Evolutionary conservation across 768 basidiomycete species (phyloP).

Genomic region (Boletellus ananiceps): DNA sequence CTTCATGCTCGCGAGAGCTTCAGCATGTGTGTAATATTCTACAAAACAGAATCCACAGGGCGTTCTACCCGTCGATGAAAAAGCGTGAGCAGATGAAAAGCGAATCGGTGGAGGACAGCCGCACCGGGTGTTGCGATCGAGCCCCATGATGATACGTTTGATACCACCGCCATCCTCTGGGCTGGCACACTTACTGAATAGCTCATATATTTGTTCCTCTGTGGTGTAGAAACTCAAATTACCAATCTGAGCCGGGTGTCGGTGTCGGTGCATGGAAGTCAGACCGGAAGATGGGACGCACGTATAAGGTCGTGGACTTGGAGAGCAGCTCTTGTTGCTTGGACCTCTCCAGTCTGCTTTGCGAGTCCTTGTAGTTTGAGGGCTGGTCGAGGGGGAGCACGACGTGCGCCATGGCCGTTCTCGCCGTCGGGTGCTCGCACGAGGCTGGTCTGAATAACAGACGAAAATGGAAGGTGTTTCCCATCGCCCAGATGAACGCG

Average conservation of each 20-base stretch:
- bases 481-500: conserved; percentile 27
- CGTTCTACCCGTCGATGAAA: conserved; percentile 46
- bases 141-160: conserved; percentile 92
- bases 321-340: conserved; percentile 76
- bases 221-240: conserved; percentile 94
- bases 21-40: conserved; percentile 91
- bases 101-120: conserved; percentile 12
- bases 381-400: conserved; percentile 84
- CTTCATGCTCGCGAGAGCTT: conserved; percentile 88
- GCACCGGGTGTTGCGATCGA: conserved; percentile 84
- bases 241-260: conserved; percentile 55
- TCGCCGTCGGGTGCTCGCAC: background rate
- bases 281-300: conserved; percentile 38
- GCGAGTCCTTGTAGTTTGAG: conserved; percentile 95
- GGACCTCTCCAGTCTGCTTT: conserved; percentile 72
- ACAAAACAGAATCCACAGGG: conserved; percentile 96
- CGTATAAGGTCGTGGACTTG: conserved; percentile 88
- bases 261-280: conserved; percentile 17
- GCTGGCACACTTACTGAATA: conserved; percentile 86
- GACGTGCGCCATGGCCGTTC: conserved; percentile 73
- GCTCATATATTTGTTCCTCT: conserved; percentile 92
- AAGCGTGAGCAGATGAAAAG: conserved; percentile 6
- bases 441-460: background rate
- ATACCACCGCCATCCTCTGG: conserved; percentile 86
- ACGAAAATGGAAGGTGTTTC: conserved; percentile 27